These are phyloP conservation scores for Cercophora samala DNA, from an alignment of 495 filamentous ascomycete genomes.

Conservation along the genomic window DNA sequence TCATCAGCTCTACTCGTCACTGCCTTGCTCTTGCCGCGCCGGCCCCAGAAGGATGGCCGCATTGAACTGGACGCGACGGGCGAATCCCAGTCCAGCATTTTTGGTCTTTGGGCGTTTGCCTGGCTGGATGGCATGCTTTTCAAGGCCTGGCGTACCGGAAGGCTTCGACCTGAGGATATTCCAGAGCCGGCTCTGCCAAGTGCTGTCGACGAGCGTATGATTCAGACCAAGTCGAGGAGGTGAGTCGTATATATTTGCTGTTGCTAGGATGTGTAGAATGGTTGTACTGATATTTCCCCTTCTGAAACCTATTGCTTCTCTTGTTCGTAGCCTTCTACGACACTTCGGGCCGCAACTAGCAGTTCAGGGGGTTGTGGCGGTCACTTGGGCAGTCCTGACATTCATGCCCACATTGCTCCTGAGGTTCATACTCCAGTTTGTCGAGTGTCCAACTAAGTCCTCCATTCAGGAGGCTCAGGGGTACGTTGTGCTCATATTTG, in stretches of 20 bases:
- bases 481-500: conserved; percentile 16
- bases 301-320: neutral
- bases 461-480: conserved; percentile 16
- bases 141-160: conserved; percentile 14
- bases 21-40: conserved; percentile 1
- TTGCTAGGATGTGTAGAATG: neutral
- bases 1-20: conserved; percentile 1
- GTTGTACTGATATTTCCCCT: neutral
- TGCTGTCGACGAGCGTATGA: conserved; percentile 2
- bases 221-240: conserved; percentile 5
- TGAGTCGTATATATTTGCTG: neutral
- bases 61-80: conserved; percentile 11
- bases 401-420: conserved; percentile 15
- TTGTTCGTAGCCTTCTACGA: conserved; percentile 5
- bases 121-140: conserved; percentile 16
- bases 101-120: conserved; percentile 13
- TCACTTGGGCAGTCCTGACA: conserved; percentile 10
- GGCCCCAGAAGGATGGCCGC: neutral
- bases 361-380: conserved; percentile 5
- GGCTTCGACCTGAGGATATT: neutral
- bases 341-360: neutral
- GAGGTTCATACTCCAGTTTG: conserved; percentile 17
- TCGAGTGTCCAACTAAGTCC: conserved; percentile 14
- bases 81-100: conserved; percentile 16
- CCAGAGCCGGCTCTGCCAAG: conserved; percentile 11